Evolutionary conservation across 441 rosid genomes (phyloP), one percentile per base, ranked within the genome.

Genomic region (Manihot esculenta): DNA sequence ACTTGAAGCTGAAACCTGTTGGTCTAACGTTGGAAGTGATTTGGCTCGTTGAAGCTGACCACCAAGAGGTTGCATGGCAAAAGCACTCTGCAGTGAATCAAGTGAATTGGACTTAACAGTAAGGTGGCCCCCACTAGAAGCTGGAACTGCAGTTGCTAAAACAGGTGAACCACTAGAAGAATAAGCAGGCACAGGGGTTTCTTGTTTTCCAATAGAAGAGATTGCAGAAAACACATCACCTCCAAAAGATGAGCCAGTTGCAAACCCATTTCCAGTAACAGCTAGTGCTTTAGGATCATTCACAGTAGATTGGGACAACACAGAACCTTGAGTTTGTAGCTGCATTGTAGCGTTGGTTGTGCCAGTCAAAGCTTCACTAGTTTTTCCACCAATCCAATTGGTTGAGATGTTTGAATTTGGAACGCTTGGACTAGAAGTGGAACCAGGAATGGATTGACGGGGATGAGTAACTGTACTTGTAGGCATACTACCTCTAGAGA

Each of bases 61-160:
- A 55, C 91, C 88, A 41, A 85, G 47, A 82, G 93, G 81, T 71
- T 78, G 90, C 87, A 80, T 73, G 58, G 93, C 75, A 78, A 80
- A 87, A 59, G 86, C 71, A 85, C 74, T 85, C 78, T 90, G 92
- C 77, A 92, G 75, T 12, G 92, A 85, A 78, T 94, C 93, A 30
- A 85, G 86, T 51, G 91, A 76, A 72, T 73, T 87, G 78, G 91
- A 76, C 80, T 84, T 92, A 64, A 74, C 84, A 13, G 88, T 59
- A 73, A 88, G 84, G 68, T 89, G 94, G 56, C 76, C 66, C 24
- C 80, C 83, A 68, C 77, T 76, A 18, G 89, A 83, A 74, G 75
- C 80, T 26, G 89, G 89, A 75, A 77, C 83, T 54, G 76, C 73
- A 47, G 85, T 78, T 64, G 92, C 74, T 41, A 82, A 55, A 59